A percentile compares a stretch with the other conserved stretches of the same genome.
phyloP scores from a whole-genome alignment of 2,329 filamentous ascomycete genomes.

The Cladosporium velox region DNA sequence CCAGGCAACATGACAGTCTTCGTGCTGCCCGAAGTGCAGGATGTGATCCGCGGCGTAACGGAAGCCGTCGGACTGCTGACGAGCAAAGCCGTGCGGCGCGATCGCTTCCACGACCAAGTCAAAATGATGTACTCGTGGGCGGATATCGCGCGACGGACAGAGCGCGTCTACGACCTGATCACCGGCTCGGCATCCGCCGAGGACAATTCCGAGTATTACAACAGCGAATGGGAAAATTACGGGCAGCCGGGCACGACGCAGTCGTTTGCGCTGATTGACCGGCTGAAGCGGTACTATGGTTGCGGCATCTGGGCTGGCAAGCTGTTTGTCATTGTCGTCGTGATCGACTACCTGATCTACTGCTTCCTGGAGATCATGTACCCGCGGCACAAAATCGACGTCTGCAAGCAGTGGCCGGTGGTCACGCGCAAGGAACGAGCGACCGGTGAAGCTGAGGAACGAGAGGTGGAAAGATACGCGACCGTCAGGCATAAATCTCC shows the following conservation, averaged over 20 bases:
- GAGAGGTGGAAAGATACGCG: slow-evolving; percentile 21
- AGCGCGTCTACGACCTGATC: slow-evolving; percentile 93
- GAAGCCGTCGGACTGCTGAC: slow-evolving; percentile 85
- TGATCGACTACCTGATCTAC: slow-evolving; percentile 91
- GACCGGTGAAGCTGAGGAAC: slow-evolving; percentile 14
- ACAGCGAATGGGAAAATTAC: slow-evolving; percentile 67
- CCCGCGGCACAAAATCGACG: slow-evolving; percentile 81
- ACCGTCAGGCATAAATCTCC: slow-evolving; percentile 25
- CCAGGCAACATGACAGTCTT: slow-evolving; percentile 97
- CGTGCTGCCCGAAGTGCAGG: slow-evolving; percentile 94
- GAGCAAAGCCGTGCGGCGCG: slow-evolving; percentile 78
- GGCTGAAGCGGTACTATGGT: slow-evolving; percentile 93
- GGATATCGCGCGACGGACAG: slow-evolving; percentile 89
- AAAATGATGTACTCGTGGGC: slow-evolving; percentile 99
- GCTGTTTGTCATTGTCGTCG: slow-evolving; percentile 89
- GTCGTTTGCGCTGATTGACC: slow-evolving; percentile 90
- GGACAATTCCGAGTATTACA: slow-evolving; percentile 78
- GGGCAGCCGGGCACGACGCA: slow-evolving; percentile 55
- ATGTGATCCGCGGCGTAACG: slow-evolving; percentile 85
- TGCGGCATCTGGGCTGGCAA: slow-evolving; percentile 99
- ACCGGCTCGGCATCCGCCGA: slow-evolving; percentile 69
- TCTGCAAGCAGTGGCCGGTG: slow-evolving; percentile 82
- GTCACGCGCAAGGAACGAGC: slow-evolving; percentile 1
- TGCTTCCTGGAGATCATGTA: slow-evolving; percentile 85
- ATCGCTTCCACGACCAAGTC: slow-evolving; percentile 94